phyloP scores from a whole-genome alignment of 345 rosid genomes.

The Salix caprea region DNA sequence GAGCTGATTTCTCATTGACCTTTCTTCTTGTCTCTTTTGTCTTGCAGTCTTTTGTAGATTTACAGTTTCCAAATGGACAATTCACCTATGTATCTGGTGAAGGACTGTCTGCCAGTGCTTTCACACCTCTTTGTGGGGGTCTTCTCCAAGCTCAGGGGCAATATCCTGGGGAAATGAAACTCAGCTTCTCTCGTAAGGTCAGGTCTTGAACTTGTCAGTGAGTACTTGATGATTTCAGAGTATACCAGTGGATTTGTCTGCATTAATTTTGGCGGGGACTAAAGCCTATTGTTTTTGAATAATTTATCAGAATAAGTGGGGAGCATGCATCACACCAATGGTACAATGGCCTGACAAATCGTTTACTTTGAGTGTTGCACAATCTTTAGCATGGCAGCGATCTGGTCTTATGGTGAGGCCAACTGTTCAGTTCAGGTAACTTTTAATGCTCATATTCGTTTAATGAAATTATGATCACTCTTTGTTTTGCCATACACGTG shows the following conservation, averaged over 20 bases:
- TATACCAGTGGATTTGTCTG: neutral
- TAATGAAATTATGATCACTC: neutral
- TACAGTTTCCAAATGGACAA: constrained; percentile 96
- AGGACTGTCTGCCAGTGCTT: constrained; percentile 88
- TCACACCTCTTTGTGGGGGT: constrained; percentile 74
- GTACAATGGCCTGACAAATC: constrained; percentile 94
- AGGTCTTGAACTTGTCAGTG: constrained; percentile 4
- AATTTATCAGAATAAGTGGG: constrained; percentile 70
- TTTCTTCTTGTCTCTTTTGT: neutral
- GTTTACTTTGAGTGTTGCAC: constrained; percentile 59
- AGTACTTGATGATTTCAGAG: neutral
- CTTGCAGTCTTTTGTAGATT: constrained; percentile 81
- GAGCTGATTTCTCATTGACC: neutral
- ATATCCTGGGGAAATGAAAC: constrained; percentile 97
- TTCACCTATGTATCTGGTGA: constrained; percentile 85
- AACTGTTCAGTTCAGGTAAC: constrained; percentile 69
- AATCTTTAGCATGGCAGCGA: constrained; percentile 87
- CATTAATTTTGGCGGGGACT: neutral
- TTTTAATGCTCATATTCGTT: neutral
- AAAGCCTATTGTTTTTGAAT: constrained; percentile 6
- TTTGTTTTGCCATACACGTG: neutral
- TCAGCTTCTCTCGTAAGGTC: constrained; percentile 87
- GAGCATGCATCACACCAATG: constrained; percentile 80
- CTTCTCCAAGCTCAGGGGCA: constrained; percentile 97
- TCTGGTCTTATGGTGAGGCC: constrained; percentile 93